Base-by-base conservation (phyloP, 495 filamentous ascomycete species). In the Antarctomyces pellizariae region DNA sequence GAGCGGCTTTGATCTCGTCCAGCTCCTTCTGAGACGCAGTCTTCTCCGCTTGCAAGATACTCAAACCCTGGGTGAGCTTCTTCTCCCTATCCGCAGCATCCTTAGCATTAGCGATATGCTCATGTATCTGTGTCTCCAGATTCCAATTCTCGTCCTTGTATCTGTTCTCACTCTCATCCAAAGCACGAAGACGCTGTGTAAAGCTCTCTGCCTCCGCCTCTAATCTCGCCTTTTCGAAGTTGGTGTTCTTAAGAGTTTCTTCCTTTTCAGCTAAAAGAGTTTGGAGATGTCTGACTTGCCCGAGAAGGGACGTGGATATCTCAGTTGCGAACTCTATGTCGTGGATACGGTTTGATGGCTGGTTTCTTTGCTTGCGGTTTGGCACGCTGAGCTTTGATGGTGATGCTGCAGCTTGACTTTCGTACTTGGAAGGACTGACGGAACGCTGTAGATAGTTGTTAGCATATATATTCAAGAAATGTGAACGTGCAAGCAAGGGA, bases 91-190 rank as follows among this genome's bases (percentile, higher is more conserved):
- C 77, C 5, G 67, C 57, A 0, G 72, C 60, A 6, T 86, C 80
- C 41, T 64, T 71, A 24, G 63, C 55, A 9, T 59, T 48, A 5
- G 74, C 62, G 33, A 72, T 57, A 14, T 82, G 53, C 28, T 93
- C 82, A 31, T 89, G 86, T 14, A 78, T 64, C 37, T 75, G 71
- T 1, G 80, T 80, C 49, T 93, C 86, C 22, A 97, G 59, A 33
- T 72, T 76, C 86, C 86, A 97, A 42, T 95, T 97, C 44, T 91
- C 84, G 42, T 97, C 86, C 46, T 92, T 95, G 47, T 83, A 90
- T 10, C 76, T 67, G 45, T 80, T 73, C 50, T 97, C 86, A 39
- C 74, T 89, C 46, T 95, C 86, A 39, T 92, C 82, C 18, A 95
- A 54, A 4, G 57, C 57, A 38, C 72, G 72, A 25, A 93, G 56